Evolutionary conservation across 2,329 filamentous ascomycete species (phyloP).

Genomic region (Emergomyces pasteurianus): DNA sequence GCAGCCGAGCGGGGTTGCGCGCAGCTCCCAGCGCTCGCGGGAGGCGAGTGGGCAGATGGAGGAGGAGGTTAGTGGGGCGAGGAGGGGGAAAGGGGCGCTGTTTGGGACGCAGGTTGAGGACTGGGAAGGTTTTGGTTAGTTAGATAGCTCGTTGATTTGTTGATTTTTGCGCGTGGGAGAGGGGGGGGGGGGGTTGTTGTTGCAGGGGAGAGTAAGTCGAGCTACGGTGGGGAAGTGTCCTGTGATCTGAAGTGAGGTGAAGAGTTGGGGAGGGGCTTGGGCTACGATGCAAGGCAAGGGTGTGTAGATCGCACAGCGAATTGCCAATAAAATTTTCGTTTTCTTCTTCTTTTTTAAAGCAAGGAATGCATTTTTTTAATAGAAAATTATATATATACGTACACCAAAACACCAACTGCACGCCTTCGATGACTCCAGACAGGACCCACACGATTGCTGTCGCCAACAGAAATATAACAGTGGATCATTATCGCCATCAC

Average conservation of each 20-base stretch:
- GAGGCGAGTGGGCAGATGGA: slow-evolving; percentile 29
- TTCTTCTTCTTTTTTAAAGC: too few relatives aligned
- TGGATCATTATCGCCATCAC: slow-evolving; percentile 10
- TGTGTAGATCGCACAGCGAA: too few relatives aligned
- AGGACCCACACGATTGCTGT: slow-evolving; percentile 24
- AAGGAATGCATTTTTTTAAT: neutral
- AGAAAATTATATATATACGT: too few relatives aligned
- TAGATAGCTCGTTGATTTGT: neutral
- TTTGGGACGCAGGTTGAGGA: slow-evolving; percentile 32
- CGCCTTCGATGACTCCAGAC: slow-evolving; percentile 19
- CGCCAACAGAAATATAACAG: slow-evolving; percentile 26
- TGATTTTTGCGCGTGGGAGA: neutral
- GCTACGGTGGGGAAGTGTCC: neutral
- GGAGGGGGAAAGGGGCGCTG: slow-evolving; percentile 22
- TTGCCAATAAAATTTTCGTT: too few relatives aligned
- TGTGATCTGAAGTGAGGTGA: too few relatives aligned
- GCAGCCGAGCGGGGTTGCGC: slow-evolving; percentile 28
- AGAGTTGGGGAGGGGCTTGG: too few relatives aligned
- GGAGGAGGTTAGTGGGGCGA: slow-evolving; percentile 24
- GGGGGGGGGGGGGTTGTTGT: too few relatives aligned
- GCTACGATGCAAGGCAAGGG: too few relatives aligned
- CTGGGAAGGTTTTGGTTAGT: slow-evolving; percentile 12
- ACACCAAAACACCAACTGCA: slow-evolving; percentile 31
- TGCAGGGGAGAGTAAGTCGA: neutral
- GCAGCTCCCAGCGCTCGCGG: slow-evolving; percentile 32